Percentiles rank a stretch among this genome's conserved stretches.
phyloP scores from a whole-genome alignment of 2,329 filamentous ascomycete genomes.

The Phyllosticta citrichinensis region DNA sequence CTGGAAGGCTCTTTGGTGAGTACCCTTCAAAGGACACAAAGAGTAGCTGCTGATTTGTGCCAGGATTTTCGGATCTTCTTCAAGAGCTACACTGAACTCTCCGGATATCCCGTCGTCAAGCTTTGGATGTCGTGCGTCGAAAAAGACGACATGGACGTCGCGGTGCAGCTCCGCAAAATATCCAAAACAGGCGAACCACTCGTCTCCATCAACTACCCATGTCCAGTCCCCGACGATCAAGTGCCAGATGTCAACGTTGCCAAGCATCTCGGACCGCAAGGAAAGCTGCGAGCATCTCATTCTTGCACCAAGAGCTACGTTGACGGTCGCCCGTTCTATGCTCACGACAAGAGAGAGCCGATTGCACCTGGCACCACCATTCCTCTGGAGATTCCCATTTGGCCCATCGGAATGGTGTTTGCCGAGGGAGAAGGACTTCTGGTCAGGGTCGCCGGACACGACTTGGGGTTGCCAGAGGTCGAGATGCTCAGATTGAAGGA shows the following conservation, averaged over 20 bases:
- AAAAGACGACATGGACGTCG: constrained; percentile 9
- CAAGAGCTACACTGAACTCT: neutral
- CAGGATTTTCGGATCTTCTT: constrained; percentile 32
- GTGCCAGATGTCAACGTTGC: constrained; percentile 12
- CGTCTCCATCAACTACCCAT: constrained; percentile 5
- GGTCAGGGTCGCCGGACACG: constrained; percentile 2
- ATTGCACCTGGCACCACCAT: constrained; percentile 33
- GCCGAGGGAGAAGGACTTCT: constrained; percentile 28
- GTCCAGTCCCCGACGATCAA: constrained; percentile 2
- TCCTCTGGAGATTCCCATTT: constrained; percentile 39
- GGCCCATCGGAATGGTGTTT: constrained; percentile 38
- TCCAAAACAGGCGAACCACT: neutral
- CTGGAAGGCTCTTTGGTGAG: neutral
- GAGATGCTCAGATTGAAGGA: neutral
- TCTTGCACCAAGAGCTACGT: neutral
- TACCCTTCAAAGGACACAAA: neutral
- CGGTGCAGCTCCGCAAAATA: constrained; percentile 15
- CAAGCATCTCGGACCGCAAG: constrained; percentile 12
- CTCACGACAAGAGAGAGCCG: constrained; percentile 32
- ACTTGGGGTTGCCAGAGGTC: neutral
- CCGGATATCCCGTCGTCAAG: constrained; percentile 10
- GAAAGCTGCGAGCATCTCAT: constrained; percentile 14
- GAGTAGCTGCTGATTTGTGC: neutral
- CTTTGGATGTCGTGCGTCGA: constrained; percentile 1
- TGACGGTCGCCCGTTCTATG: neutral